Base-by-base conservation (phyloP, 2,329 filamentous ascomycete genomes). In the Curvularia spicifera region DNA sequence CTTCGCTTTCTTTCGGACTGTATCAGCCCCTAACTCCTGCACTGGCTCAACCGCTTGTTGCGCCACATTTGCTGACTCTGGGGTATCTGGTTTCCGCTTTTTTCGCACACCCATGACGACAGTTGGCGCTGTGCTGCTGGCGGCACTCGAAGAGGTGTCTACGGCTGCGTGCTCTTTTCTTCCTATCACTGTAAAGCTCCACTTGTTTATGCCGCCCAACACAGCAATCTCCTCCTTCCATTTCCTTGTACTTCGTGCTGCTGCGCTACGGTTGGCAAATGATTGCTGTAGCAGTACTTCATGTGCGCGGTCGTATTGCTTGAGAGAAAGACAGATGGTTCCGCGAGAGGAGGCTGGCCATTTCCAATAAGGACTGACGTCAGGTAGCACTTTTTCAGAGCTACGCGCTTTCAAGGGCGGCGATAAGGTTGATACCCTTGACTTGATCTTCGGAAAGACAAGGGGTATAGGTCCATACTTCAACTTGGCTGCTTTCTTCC, bases 211-310 rank as follows among this genome's bases (percentile, higher is more conserved):
- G 1, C 74, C 74, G 24, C 70, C 75, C 1, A 79, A 60, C 5
- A 78, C 71, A 15, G 83, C 84, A 1, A 89, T 86, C 69, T 94
- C 90, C 13, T 82, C 82, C 43, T 87, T 81, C 90, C 91, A 95
- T 52, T 89, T 85, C 51, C 76, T 79, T 2, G 90, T 91, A 68
- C 89, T 91, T 31, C 81, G 80, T 1, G 78, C 79, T 0, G 89
- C 87, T 47, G 89, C 84, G 10, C 85, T 84, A 3, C 87, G 75
- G 8, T 84, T 89, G 1, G 86, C 82, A 74, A 95, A 95, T 73
- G 93, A 90, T 0, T 93, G 84, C 57, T 89, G 86, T 5, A 93
- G 82, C 0, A 95, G 80, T 9, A 91, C 78, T 65, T 92, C 90
- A 20, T 86, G 82, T 8, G 87, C 85, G 10, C 89, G 85, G 61